Evolutionary conservation across 192 early-diverging fungal species (phyloP).

Genomic region (Rhizophagus clarus): DNA sequence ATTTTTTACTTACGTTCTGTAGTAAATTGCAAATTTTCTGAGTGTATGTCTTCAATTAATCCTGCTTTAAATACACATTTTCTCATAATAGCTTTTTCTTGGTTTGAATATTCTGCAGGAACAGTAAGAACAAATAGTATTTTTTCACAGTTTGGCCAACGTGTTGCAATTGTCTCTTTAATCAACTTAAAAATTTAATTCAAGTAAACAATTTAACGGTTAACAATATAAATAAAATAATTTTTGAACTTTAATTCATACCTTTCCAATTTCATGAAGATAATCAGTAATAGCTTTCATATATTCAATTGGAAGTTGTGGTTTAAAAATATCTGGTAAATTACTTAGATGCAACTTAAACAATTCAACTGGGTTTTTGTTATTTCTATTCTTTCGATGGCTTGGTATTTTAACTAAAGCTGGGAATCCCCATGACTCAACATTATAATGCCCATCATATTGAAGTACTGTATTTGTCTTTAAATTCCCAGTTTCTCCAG

Average conservation of each 20-base stretch:
- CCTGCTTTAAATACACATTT: neutral
- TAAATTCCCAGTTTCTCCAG: too few relatives aligned
- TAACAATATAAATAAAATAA: too few relatives aligned
- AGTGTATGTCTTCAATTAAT: neutral
- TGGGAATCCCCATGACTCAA: neutral
- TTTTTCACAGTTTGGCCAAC: too few relatives aligned
- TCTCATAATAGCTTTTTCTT: neutral
- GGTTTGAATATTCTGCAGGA: neutral
- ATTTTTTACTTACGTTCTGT: neutral
- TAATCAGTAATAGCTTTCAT: neutral
- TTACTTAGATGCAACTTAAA: neutral
- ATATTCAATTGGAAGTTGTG: neutral
- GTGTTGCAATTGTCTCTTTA: neutral
- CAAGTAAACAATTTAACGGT: neutral
- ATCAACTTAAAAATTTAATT: neutral
- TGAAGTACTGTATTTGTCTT: too few relatives aligned
- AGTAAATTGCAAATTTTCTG: neutral
- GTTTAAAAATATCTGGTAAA: neutral
- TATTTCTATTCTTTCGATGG: neutral
- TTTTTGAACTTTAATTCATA: too few relatives aligned
- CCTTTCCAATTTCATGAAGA: neutral
- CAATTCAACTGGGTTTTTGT: neutral
- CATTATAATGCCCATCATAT: too few relatives aligned
- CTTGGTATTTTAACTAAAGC: neutral
- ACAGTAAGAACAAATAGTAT: neutral